These are phyloP conservation scores for Pelargonium cotyledonis DNA, from an alignment of 441 rosid species.

Conservation along the genomic window DNA sequence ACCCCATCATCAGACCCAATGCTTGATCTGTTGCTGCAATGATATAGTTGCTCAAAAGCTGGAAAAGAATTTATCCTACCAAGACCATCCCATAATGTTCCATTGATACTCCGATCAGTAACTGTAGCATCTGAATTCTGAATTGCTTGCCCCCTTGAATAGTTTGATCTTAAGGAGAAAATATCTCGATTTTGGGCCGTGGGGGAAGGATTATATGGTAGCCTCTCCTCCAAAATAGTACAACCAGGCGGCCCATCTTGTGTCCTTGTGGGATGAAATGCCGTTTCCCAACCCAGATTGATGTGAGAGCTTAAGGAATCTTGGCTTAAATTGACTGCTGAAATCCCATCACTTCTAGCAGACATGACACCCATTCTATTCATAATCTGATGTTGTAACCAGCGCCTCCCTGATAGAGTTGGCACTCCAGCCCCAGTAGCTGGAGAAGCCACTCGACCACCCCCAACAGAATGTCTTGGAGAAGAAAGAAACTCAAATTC, in stretches of 20 bases:
- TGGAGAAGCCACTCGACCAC: constrained; percentile 52
- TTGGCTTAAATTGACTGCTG: constrained; percentile 35
- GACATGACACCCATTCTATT: constrained; percentile 45
- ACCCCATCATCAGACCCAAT: constrained; percentile 27
- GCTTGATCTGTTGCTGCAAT: constrained; percentile 37
- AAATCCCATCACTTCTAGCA: constrained; percentile 37
- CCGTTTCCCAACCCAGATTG: constrained; percentile 39
- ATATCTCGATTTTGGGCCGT: constrained; percentile 38
- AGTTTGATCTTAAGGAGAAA: constrained; percentile 32
- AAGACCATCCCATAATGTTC: constrained; percentile 52
- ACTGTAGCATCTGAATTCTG: constrained; percentile 29
- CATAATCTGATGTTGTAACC: constrained; percentile 73
- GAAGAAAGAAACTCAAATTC: constrained; percentile 51
- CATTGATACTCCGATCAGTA: constrained; percentile 30
- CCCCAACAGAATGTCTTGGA: constrained; percentile 56
- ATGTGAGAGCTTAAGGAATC: constrained; percentile 35
- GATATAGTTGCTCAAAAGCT: constrained; percentile 36
- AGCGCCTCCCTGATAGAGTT: constrained; percentile 73
- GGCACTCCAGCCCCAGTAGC: constrained; percentile 63
- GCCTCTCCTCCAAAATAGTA: constrained; percentile 38
- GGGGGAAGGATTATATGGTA: constrained; percentile 32
- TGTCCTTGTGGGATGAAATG: constrained; percentile 30
- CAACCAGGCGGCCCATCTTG: constrained; percentile 31
- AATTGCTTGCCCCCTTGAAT: constrained; percentile 35
- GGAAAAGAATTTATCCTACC: constrained; percentile 31